Conservation (phyloP, 2,329 filamentous ascomycete genomes). For the Fusarium ramigenum region DNA sequence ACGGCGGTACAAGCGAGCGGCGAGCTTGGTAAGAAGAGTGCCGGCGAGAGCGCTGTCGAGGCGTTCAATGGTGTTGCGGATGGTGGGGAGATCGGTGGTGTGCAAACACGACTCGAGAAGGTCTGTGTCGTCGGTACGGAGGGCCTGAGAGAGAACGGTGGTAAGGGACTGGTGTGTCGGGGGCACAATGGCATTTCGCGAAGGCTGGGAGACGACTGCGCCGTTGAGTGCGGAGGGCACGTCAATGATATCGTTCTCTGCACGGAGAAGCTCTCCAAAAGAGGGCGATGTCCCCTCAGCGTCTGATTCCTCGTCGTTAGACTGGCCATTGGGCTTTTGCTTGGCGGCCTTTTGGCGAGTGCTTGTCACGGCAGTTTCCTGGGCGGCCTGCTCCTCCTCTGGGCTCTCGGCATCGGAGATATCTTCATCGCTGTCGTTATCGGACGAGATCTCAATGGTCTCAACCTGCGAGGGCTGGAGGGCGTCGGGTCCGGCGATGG, state of each 20-base stretch:
- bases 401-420: conserved; percentile 57
- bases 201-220: conserved; percentile 51
- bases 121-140: conserved; percentile 88
- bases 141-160: conserved; percentile 91
- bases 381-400: conserved; percentile 31
- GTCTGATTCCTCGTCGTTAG: conserved; percentile 51
- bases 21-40: conserved; percentile 81
- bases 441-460: conserved; percentile 67
- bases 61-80: conserved; percentile 89
- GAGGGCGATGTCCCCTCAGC: conserved; percentile 68
- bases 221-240: conserved; percentile 59
- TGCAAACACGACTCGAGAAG: conserved; percentile 94
- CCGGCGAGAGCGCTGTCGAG: conserved; percentile 87
- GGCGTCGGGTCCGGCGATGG: conserved; percentile 58
- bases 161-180: conserved; percentile 83
- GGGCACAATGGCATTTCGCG: conserved; percentile 62
- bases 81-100: conserved; percentile 77
- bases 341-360: conserved; percentile 33
- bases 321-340: conserved; percentile 41
- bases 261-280: conserved; percentile 86
- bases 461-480: conserved; percentile 52
- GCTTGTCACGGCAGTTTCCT: conserved; percentile 9
- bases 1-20: conserved; percentile 84
- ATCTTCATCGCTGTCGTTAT: conserved; percentile 59
- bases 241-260: conserved; percentile 77